Base-by-base conservation (phyloP, 345 rosid species). In the Hypericum perforatum region DNA sequence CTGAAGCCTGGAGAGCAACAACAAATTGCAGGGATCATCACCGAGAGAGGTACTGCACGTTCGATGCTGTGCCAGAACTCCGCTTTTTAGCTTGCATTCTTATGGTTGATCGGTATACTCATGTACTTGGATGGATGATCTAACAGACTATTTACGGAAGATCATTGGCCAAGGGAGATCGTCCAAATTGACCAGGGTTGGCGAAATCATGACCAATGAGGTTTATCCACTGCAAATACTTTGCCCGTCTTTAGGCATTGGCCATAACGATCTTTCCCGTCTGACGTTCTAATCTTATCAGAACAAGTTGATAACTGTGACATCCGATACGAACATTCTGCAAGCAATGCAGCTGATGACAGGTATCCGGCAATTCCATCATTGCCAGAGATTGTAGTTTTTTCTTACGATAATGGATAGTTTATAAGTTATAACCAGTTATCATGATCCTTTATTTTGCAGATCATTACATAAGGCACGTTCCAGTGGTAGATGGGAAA, bases 281-380 rank as follows among this genome's bases (percentile, higher is more conserved):
- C 53, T 11, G 50, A 13, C 10, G 10, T 51, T 10, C 37, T 9
- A 51, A 11, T 51, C 14, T 9, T 9, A 13, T 16, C 86, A 90
- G 97, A 75, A 66, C 44, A 77, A 74, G 53, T 53, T 84, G 66
- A 67, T 86, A 16, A 82, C 80, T 11, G 87, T 86, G 62, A 73
- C 90, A 12, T 79, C 91, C 0, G 85, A 74, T 52, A 85, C 81
- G 44, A 81, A 70, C 65, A 72, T 86, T 62, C 73, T 80, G 16
- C 72, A 69, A 57, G 96, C 96, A 62, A 86, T 86, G 98, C 78
- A 81, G 63, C 89, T 90, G 16, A 91, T 86, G 95, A 82, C 95
- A 72, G 95, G 97, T 86, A 66, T 48, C 39, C 38, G 7, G 16
- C 43, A 9, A 60, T n/a, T 47, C 3, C 54, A 43, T 10, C 43